Base-by-base conservation (phyloP, 2,329 filamentous ascomycete genomes). In the Neofusicoccum umdonicola region DNA sequence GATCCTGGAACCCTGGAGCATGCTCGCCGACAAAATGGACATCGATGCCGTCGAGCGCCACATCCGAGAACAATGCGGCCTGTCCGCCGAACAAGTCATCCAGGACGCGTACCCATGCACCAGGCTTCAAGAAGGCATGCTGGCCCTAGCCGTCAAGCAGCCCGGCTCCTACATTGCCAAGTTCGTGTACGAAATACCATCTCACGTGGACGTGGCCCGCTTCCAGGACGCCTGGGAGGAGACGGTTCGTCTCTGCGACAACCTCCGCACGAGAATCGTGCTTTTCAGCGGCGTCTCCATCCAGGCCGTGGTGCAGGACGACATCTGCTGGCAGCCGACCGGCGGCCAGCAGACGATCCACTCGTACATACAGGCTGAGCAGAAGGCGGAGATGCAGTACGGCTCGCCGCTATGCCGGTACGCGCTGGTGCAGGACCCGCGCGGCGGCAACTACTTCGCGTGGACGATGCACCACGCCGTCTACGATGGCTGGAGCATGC, bases 81-180 rank as follows among this genome's bases (percentile, higher is more conserved):
- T 63, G 35, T 45, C 52, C 19, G 22, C 12, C 41, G 65, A 42
- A 0, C 67, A 71, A 17, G 68, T 78, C n/a, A 48, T 48, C 19
- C 80, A 84, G 54, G 84, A 87, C 65, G 72, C 84, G 0, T 87
- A 85, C 62, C 84, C 84, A 1, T 85, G 82, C 72, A 84, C 83
- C 0, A 80, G 83, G 0, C 74, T 85, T 1, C 84, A 87, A 66
- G 83, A 85, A 69, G 82, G 81, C 1, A 76, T 87, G 1, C 81
- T 87, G 75, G 82, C 83, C 1, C 71, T 86, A 4, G 83, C 84
- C 2, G 77, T 79, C 65, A 84, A 83, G 69, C 76, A 81, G 31
- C 77, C 78, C 39, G 83, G 83, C 51, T 80, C 82, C 0, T 87
- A 86, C 45, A 78, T 86, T 2, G 82, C 82, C 52, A n/a, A 37